Base-by-base conservation (phyloP, 345 rosid species). In the Viola odorata region DNA sequence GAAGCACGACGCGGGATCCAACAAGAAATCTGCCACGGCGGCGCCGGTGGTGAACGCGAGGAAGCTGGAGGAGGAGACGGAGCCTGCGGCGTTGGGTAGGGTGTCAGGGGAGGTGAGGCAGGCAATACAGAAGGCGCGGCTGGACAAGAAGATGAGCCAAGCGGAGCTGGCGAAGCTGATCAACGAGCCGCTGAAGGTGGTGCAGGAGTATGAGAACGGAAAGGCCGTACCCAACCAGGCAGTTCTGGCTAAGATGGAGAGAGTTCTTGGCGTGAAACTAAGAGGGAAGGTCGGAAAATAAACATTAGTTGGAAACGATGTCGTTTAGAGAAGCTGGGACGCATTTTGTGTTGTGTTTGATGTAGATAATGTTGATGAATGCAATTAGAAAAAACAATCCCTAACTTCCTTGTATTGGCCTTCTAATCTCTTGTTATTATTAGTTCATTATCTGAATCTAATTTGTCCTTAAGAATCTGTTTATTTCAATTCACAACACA, bases 201-300 rank as follows among this genome's bases (percentile, higher is more conserved):
- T 92, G 23, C 96, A 89, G 67, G 96, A 84, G 67, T 89, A 92
- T 47, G 96, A 89, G 69, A 85, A 82, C 37, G 96, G 98, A 1
- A 92, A 87, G 82, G 96, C 87, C 7, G 88, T 85, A 49, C 88
- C 85, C 3, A 85, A 81, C 68, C 90, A 87, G 51, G 81, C 81
- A 0, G 75, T 89, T 66, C 66, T 92, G 12, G 87, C 81, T 0
- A 89, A 89, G 86, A 81, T 87, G 96, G 94, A 89, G 81, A 89
- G 69, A 54, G 91, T 74, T 14, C 91, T 89, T 0, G 91, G 96
- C 8, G 88, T 82, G 16, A 87, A 87, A 75, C 80, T 89, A 3
- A 76, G 98, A 62, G 98, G 85, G 4, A 85, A 81, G 68, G 55
- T 59, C 4, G 61, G 64, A 5, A 70, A 70, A 65, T 60, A 40